phyloP scores from a whole-genome alignment of 2,329 filamentous ascomycete species.

The Passalora sequoiae region DNA sequence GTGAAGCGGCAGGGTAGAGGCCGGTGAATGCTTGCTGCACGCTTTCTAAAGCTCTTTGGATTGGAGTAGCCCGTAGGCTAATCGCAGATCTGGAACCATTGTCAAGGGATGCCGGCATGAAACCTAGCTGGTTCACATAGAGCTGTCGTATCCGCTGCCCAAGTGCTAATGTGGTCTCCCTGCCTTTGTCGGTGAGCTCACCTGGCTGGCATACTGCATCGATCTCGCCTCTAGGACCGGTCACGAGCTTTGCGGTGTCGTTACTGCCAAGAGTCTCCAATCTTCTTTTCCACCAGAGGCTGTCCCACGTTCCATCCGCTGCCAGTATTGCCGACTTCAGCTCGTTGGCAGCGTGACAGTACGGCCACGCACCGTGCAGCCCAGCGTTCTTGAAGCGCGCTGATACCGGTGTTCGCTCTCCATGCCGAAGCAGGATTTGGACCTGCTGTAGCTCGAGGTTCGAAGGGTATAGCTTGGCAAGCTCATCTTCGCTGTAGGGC shows the following conservation, averaged over 20 bases:
- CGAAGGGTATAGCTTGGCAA: constrained; percentile 73
- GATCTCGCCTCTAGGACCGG: constrained; percentile 63
- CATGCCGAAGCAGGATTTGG: constrained; percentile 60
- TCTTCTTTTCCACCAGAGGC: constrained; percentile 60
- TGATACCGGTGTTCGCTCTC: constrained; percentile 74
- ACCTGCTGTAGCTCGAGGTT: constrained; percentile 79
- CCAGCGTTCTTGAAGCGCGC: constrained; percentile 72
- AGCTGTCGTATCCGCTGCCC: constrained; percentile 46
- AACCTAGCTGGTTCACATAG: constrained; percentile 47
- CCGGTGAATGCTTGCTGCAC: constrained; percentile 48
- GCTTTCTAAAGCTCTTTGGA: constrained; percentile 48
- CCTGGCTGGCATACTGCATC: constrained; percentile 71
- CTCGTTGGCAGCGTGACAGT: constrained; percentile 72
- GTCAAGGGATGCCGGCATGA: constrained; percentile 44
- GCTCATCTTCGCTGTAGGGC: constrained; percentile 75
- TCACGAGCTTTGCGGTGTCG: constrained; percentile 59
- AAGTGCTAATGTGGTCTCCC: constrained; percentile 46
- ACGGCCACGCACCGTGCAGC: constrained; percentile 66
- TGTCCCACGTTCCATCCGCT: constrained; percentile 54
- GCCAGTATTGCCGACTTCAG: constrained; percentile 59
- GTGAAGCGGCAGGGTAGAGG: constrained; percentile 42
- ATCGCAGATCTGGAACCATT: constrained; percentile 34
- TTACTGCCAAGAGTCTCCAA: constrained; percentile 71
- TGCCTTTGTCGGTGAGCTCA: constrained; percentile 48
- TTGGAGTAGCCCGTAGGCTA: constrained; percentile 45